Evolutionary conservation across 2,329 filamentous ascomycete genomes (phyloP).

Genomic region (Penicillium sp.): DNA sequence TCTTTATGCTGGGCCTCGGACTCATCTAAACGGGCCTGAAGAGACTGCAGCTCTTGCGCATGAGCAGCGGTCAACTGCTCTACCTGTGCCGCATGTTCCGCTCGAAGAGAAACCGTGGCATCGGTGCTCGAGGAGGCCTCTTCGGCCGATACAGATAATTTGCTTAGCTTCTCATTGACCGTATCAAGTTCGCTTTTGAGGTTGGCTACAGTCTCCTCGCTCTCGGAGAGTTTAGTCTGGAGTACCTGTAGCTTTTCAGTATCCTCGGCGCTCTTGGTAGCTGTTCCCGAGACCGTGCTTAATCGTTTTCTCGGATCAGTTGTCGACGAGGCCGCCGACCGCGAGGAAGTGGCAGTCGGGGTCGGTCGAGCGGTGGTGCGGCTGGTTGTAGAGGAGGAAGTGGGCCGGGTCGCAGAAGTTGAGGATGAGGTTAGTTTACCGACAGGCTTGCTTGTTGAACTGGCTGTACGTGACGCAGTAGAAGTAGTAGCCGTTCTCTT

Average conservation of each 20-base stretch:
- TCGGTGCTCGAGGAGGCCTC: slow-evolving; percentile 18
- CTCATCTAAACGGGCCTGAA: slow-evolving; percentile 34
- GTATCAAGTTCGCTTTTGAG: slow-evolving; percentile 33
- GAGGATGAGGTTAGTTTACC: slow-evolving; percentile 23
- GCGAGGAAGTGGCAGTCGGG: slow-evolving; percentile 20
- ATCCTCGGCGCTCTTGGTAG: slow-evolving; percentile 25
- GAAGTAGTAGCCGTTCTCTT: slow-evolving; percentile 25
- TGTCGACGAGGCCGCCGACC: slow-evolving; percentile 21
- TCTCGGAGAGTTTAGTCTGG: slow-evolving; percentile 34
- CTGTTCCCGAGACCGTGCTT: slow-evolving; percentile 30
- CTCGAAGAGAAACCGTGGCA: slow-evolving; percentile 23
- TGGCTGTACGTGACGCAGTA: slow-evolving; percentile 19
- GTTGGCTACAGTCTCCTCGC: slow-evolving; percentile 30
- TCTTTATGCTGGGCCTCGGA: slow-evolving; percentile 34
- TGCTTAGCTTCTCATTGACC: slow-evolving; percentile 33
- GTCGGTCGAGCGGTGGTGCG: slow-evolving; percentile 24
- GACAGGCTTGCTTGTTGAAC: slow-evolving; percentile 22
- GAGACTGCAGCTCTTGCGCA: slow-evolving; percentile 29
- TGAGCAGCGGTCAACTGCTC: slow-evolving; percentile 30
- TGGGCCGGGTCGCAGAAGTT: slow-evolving; percentile 22
- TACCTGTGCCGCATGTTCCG: slow-evolving; percentile 32
- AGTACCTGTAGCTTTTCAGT: slow-evolving; percentile 33
- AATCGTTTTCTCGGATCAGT: slow-evolving; percentile 34
- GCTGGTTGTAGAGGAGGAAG: slow-evolving; percentile 23
- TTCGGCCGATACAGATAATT: slow-evolving; percentile 27